Conservation (phyloP, 495 filamentous ascomycete species). For the Monascus purpureus region DNA sequence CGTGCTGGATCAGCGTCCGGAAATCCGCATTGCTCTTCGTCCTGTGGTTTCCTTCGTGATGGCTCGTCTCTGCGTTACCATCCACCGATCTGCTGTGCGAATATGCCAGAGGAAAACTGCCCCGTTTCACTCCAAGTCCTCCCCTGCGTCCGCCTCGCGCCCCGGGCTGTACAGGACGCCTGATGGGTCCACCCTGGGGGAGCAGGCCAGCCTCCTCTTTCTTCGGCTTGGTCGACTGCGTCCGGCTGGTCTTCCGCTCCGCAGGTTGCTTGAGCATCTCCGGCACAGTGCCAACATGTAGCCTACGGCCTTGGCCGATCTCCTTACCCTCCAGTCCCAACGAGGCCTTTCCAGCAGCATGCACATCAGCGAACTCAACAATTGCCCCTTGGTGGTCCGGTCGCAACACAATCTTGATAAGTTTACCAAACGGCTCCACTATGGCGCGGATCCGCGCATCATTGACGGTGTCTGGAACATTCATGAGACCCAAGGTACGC, state of each 20-base stretch:
- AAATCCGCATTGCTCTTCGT: constrained; percentile 83
- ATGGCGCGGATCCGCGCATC: constrained; percentile 45
- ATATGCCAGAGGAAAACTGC: constrained; percentile 26
- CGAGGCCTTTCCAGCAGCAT: constrained; percentile 59
- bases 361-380: constrained; percentile 60
- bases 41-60: constrained; percentile 13
- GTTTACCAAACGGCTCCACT: constrained; percentile 41
- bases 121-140: constrained; percentile 42
- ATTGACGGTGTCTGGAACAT: constrained; percentile 52
- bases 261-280: constrained; percentile 53
- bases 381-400: constrained; percentile 79
- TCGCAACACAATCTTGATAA: constrained; percentile 42
- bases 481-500: constrained; percentile 44
- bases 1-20: constrained; percentile 52
- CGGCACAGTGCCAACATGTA: constrained; percentile 52
- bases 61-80: too few relatives aligned
- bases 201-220: constrained; percentile 33
- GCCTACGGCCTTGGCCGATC: constrained; percentile 45
- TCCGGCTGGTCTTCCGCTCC: constrained; percentile 39
- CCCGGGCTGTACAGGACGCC: constrained; percentile 42
- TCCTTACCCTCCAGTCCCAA: constrained; percentile 60
- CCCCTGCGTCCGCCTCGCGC: constrained; percentile 34
- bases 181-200: constrained; percentile 37
- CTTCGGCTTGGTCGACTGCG: constrained; percentile 22
- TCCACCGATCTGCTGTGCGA: constrained; percentile 13